Evolutionary conservation across 805 yeast genomes (phyloP), one percentile per base, ranked within the genome.

Genomic region (Candida sithepensis): DNA sequence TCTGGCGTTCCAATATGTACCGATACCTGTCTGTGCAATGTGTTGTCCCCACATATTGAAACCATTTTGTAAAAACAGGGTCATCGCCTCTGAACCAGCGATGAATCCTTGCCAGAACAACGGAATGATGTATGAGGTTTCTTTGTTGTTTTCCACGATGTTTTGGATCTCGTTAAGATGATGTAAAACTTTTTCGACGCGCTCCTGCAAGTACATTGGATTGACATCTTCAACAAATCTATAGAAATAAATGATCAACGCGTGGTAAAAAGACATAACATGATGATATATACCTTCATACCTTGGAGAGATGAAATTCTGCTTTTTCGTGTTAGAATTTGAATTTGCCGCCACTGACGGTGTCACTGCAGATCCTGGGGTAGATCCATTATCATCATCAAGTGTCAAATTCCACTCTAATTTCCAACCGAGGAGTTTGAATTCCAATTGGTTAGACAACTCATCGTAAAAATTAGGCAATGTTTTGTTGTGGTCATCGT

Each of bases 91-190:
- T 58, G 94, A 84, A 0, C 95, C 96, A 1, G 92, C 90, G 39
- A 89, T 84, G 55, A 89, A 89, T 0, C 94, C 95, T 59, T 86
- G 92, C 94, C 96, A 89, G 56, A 88, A 81, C 30, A 88, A 68
- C 3, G 97, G 96, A 32, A 84, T 79, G 43, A 81, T 80, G 19
- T 84, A 76, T 3, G 65, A 60, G 1, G 84, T 81, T 22, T 78
- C 81, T 19, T 73, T 67, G 46, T 65, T 59, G 26, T 59, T 51
- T 6, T 76, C 75, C 30, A 84, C 80, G 42, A 87, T 68, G 37
- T 64, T 60, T 48, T 82, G 86, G 46, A 89, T 77, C 47, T 74
- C 71, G 57, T 84, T 81, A 54, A 88, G 67, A 59, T 85, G 89
- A 21, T 72, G 68, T 43, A 88, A 70, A 2, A 87, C 85, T 33